Base-by-base conservation (phyloP, 208 protist genomes). In the Crithidia expoeki region DNA sequence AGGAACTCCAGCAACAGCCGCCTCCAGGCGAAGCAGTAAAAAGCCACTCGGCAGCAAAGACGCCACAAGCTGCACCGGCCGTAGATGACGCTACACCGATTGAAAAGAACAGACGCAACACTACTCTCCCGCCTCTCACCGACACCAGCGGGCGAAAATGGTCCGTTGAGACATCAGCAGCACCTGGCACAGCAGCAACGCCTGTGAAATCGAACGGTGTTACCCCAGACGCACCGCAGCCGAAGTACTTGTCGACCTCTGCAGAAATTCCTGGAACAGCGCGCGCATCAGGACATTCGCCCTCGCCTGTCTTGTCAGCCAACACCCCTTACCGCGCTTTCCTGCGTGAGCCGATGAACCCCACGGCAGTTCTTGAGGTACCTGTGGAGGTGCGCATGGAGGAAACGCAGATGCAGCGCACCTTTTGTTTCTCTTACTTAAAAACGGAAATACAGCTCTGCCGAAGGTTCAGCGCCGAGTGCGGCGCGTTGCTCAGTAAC, bases 361-460 rank as follows among this genome's bases (percentile, higher is more conserved):
- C 64, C 2, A 2, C n/a, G 21, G 10, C 46, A 10, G 25, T 46
- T 32, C 32, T 42, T 17, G 27, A 23, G 16, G 42, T 34, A 5
- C 33, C n/a, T 47, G 50, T 58, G 36, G 57, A 73, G 60, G 53
- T 70, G 28, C 65, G 57, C 27, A 60, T 77, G 40, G 66, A 64
- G 27, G 70, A 68, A 16, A 12, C 50, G 9, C 49, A 9, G 55
- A 27, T n/a, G 1, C 7, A 14, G 14, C 52, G 3, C 27, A 49
- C 40, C 16, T 64, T 81, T 49, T 47, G 0, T 19, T 85, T 88
- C 49, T 50, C 46, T n/a, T 88, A 85, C 49, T 23, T 33, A 10
- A 85, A 78, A 52, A 51, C 47, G 12, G 72, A 84, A 38, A 17
- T 42, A 11, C 52, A 69, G 14, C 40, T 88, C 32, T 74, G 74